These are phyloP conservation scores for Penicillium salamii DNA, from an alignment of 495 filamentous ascomycete genomes.

Conservation along the genomic window DNA sequence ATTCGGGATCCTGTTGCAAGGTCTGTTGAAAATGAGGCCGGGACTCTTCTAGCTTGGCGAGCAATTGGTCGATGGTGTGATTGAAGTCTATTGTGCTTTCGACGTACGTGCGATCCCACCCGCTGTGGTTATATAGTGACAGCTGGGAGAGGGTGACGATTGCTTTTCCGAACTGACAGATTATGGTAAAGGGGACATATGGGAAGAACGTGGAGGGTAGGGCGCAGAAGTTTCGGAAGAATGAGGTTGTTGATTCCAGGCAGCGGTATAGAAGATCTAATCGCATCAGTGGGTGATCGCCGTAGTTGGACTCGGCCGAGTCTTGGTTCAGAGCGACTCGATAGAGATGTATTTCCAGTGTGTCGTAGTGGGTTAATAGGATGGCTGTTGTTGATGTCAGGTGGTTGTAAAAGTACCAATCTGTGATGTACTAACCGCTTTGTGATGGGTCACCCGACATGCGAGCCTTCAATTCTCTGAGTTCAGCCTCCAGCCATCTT, in stretches of 20 bases:
- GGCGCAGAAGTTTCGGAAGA: constrained; percentile 25
- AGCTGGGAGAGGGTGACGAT: constrained; percentile 30
- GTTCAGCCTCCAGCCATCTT: constrained; percentile 13
- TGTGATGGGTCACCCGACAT: constrained; percentile 13
- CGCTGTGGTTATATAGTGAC: constrained; percentile 19
- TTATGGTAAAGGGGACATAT: constrained; percentile 24
- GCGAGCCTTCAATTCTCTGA: constrained; percentile 12
- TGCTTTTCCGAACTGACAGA: constrained; percentile 21
- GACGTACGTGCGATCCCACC: constrained; percentile 22
- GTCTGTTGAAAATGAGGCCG: not conserved
- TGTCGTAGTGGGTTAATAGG: constrained; percentile 18
- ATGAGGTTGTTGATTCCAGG: constrained; percentile 25
- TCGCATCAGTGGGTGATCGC: constrained; percentile 11
- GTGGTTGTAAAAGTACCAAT: not conserved
- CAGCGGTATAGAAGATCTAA: constrained; percentile 25
- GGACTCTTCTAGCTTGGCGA: constrained; percentile 11
- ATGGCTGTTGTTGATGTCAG: constrained; percentile 5
- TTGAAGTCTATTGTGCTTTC: constrained; percentile 15
- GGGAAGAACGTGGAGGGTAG: constrained; percentile 15
- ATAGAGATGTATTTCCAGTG: constrained; percentile 25
- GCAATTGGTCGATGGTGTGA: constrained; percentile 1
- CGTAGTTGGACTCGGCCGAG: constrained; percentile 9
- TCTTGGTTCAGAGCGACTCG: constrained; percentile 16
- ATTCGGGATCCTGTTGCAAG: not conserved
- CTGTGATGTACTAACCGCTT: constrained; percentile 9